phyloP scores from a whole-genome alignment of 441 rosid species.

The Pelargonium exstipulatum region DNA sequence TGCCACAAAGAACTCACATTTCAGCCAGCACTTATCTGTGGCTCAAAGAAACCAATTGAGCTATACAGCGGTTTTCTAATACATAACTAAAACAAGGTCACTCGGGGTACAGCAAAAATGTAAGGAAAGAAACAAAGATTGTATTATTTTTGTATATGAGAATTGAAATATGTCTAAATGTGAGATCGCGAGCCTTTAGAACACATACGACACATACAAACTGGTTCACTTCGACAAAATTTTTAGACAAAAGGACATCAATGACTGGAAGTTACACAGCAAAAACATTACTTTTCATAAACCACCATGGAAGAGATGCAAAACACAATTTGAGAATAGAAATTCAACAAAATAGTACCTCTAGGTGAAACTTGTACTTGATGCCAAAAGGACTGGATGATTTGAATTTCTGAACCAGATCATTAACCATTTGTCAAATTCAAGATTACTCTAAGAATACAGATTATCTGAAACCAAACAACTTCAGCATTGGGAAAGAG shows the following conservation, averaged over 20 bases:
- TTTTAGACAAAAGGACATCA: too few species aligned
- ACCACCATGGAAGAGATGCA: not conserved
- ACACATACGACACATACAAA: too few species aligned
- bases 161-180: too few species aligned
- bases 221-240: too few species aligned
- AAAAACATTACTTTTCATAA: not conserved
- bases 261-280: not conserved
- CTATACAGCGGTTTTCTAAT: too few species aligned
- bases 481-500: not conserved
- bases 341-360: conserved; percentile 42
- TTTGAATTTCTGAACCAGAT: conserved; percentile 62
- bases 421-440: conserved; percentile 21
- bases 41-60: not conserved
- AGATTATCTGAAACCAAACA: not conserved
- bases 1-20: conserved; percentile 22
- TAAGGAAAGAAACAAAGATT: too few species aligned
- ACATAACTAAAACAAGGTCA: too few species aligned
- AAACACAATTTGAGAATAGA: not conserved
- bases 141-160: too few species aligned
- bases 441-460: not conserved
- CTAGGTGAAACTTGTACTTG: conserved; percentile 83
- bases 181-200: too few species aligned
- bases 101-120: too few species aligned
- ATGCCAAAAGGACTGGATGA: conserved; percentile 75
- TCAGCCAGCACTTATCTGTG: not conserved